These are phyloP conservation scores for Microdochium trichocladiopsis DNA, from an alignment of 2,329 filamentous ascomycete species.

Conservation along the genomic window DNA sequence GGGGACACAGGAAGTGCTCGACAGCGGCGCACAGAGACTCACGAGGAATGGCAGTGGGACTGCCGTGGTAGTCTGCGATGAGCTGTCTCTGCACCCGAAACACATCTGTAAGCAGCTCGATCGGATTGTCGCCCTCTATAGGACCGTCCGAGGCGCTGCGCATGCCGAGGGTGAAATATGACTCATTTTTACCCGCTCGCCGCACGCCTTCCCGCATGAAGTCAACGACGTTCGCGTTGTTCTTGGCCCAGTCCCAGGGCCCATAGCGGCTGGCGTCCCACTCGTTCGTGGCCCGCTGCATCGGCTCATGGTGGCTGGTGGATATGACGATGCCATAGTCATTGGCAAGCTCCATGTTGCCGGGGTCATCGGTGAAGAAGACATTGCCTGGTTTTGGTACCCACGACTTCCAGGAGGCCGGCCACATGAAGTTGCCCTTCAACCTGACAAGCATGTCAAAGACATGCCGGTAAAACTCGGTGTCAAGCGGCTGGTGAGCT, in stretches of 20 bases:
- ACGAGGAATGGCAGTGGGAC: conserved; percentile 31
- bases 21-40: conserved; percentile 16
- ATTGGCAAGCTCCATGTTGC: conserved; percentile 52
- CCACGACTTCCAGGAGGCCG: conserved; percentile 52
- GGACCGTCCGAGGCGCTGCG: conserved; percentile 27
- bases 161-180: conserved; percentile 52
- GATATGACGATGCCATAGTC: conserved; percentile 58
- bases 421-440: conserved; percentile 61
- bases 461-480: conserved; percentile 52
- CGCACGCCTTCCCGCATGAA: conserved; percentile 51
- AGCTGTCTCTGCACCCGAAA: conserved; percentile 47
- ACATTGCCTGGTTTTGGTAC: conserved; percentile 40
- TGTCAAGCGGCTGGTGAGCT: conserved; percentile 37
- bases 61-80: conserved; percentile 41
- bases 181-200: conserved; percentile 48
- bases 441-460: conserved; percentile 57
- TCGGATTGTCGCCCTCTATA: conserved; percentile 9
- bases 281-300: conserved; percentile 51
- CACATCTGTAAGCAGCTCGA: conserved; percentile 32
- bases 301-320: conserved; percentile 59
- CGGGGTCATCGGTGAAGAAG: conserved; percentile 55
- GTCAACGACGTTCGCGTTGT: conserved; percentile 42
- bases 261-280: conserved; percentile 36
- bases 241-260: conserved; percentile 53
- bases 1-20: background rate